phyloP scores from a whole-genome alignment of 1,284 basidiomycete genomes.

The Neolentinus lepideus region DNA sequence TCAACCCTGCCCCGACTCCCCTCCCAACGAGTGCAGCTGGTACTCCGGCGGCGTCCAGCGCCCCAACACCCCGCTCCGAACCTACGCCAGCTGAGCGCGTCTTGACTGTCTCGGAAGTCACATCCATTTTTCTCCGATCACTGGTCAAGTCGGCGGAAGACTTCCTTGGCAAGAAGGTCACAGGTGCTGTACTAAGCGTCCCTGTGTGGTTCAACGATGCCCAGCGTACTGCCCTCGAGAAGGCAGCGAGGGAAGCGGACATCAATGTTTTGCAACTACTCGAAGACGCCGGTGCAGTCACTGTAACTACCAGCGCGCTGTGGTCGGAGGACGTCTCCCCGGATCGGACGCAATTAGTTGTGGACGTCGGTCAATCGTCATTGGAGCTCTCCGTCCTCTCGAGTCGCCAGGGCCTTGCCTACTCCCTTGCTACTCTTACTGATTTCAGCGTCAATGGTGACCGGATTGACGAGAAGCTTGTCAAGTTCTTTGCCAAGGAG shows the following conservation, averaged over 20 bases:
- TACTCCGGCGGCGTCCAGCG: constrained; percentile 64
- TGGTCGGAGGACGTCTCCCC: constrained; percentile 34
- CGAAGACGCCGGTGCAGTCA: constrained; percentile 79
- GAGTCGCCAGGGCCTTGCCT: constrained; percentile 59
- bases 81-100: constrained; percentile 70
- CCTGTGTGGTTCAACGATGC: constrained; percentile 70
- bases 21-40: constrained; percentile 41
- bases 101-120: constrained; percentile 81
- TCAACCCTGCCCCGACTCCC: constrained; percentile 66
- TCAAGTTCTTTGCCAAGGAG: constrained; percentile 92
- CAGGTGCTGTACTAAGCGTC: constrained; percentile 81
- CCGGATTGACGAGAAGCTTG: constrained; percentile 75
- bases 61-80: constrained; percentile 74
- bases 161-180: constrained; percentile 81
- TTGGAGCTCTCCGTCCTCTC: constrained; percentile 56
- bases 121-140: constrained; percentile 81
- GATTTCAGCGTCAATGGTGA: constrained; percentile 47
- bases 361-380: constrained; percentile 67
- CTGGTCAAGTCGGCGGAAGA: constrained; percentile 87
- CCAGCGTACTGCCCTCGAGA: constrained; percentile 68
- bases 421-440: constrained; percentile 43
- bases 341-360: constrained; percentile 63
- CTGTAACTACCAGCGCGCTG: constrained; percentile 37
- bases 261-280: constrained; percentile 81
- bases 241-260: constrained; percentile 77